phyloP scores from a whole-genome alignment of 148 eudicot species.

The Arctostaphylos glauca region DNA sequence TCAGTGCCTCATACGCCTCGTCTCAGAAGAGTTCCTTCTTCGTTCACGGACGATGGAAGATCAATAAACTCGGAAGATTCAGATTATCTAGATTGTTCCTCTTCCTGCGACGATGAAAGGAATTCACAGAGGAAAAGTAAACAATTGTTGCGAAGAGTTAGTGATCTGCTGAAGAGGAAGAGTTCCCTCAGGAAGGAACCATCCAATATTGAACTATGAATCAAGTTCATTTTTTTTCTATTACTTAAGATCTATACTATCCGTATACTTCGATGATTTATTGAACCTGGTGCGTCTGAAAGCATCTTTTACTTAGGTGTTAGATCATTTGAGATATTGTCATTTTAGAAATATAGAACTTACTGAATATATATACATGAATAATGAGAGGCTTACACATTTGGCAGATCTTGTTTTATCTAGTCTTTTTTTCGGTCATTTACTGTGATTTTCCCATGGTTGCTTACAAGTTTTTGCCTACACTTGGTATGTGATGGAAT shows the following conservation, averaged over 20 bases:
- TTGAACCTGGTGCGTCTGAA: neutral
- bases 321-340: neutral
- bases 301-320: slow-evolving; percentile 1
- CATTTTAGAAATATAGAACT: neutral
- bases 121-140: slow-evolving; percentile 38
- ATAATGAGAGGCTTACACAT: neutral
- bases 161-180: slow-evolving; percentile 54
- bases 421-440: neutral
- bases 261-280: neutral
- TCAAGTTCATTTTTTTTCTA: neutral
- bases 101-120: slow-evolving; percentile 45
- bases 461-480: neutral
- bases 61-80: slow-evolving; percentile 32
- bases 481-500: neutral
- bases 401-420: slow-evolving; percentile 1
- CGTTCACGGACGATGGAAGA: slow-evolving; percentile 34
- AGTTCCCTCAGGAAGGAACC: neutral
- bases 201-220: neutral
- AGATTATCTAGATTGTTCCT: slow-evolving; percentile 34
- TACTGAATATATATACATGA: neutral
- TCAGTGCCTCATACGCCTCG: slow-evolving; percentile 29
- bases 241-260: neutral
- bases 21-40: slow-evolving; percentile 24
- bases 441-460: neutral
- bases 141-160: slow-evolving; percentile 52